Percentiles rank a stretch among this genome's conserved stretches.
These are phyloP conservation scores for Caryopteris hybrid DNA, from an alignment of 305 asterid genomes.

Conservation along the genomic window DNA sequence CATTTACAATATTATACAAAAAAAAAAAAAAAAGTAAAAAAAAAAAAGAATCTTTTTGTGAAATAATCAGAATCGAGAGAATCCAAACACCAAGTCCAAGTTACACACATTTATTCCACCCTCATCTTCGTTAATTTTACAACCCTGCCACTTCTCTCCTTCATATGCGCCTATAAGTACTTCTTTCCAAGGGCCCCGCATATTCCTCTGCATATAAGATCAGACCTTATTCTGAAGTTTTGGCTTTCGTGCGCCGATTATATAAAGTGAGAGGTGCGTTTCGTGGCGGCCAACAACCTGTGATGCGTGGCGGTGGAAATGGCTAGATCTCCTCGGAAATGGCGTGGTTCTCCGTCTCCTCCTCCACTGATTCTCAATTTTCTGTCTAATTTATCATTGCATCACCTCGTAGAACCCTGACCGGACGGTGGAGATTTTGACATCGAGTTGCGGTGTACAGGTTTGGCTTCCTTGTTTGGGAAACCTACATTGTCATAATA, in stretches of 20 bases:
- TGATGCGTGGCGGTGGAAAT: conserved; percentile 46
- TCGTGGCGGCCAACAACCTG: conserved; percentile 42
- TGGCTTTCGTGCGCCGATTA: conserved; percentile 10
- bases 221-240: conserved; percentile 23
- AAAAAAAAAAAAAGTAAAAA: no score
- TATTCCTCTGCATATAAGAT: not conserved
- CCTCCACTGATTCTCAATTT: conserved; percentile 10
- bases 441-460: conserved; percentile 17
- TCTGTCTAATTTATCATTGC: not conserved
- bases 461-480: conserved; percentile 18
- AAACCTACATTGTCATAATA: conserved; percentile 31
- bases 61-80: no score
- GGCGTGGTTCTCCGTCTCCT: conserved; percentile 14
- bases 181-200: not conserved
- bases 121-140: not conserved
- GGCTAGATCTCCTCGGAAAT: conserved; percentile 43
- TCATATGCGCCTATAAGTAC: conserved; percentile 7
- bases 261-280: conserved; percentile 12
- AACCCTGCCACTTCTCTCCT: conserved; percentile 1
- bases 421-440: not conserved
- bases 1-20: no score
- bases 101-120: not conserved
- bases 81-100: not conserved
- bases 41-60: no score
- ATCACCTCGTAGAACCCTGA: conserved; percentile 31